Evolutionary conservation across 805 yeast genomes (phyloP), one percentile per base, ranked within the genome.

Genomic region (Hanseniaspora lachancei): DNA sequence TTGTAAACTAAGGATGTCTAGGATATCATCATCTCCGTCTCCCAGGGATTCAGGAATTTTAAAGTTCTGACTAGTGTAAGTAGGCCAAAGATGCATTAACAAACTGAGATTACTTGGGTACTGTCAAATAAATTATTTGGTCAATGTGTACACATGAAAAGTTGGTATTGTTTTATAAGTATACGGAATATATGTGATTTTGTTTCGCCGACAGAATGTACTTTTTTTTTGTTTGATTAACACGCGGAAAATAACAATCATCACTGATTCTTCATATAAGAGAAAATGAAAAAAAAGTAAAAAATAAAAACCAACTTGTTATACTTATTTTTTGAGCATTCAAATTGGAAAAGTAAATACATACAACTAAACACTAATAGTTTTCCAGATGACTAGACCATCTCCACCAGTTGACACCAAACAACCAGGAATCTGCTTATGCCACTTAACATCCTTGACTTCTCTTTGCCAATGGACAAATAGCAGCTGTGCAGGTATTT

Each of bases 381-480:
- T 91, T 74, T 93, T 93, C 97, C 97, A 93, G 42, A 91, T 74
- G 65, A 86, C 86, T 68, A 93, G 75, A 41, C 98, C 98, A 64
- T 91, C 97, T 39, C 91, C 83, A 61, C 98, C 98, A 2, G 97
- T 91, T 63, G 95, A 82, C 18, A 89, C 88, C 65, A 93, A 77
- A 61, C 95, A 83, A 49, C 98, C 98, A 2, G 98, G 98, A 56
- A 93, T 86, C 73, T 93, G 97, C 65, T 75, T 81, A 70, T 91
- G 96, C 98, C 98, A 93, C 71, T 95, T 86, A 49, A 91, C 96
- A 68, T 93, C 98, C 74, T 93, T 93, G 55, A 91, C 97, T 65
- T 93, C 95, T 63, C 82, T 82, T 74, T 93, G 98, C 97, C 97
- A 93, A 69, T 93, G 98, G 47, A 91, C 95, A 72, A 93, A 93